A percentile compares a stretch with the other conserved stretches of the same genome.
phyloP scores from a whole-genome alignment of 805 yeast species.

The Danielozyma ontarioensis region DNA sequence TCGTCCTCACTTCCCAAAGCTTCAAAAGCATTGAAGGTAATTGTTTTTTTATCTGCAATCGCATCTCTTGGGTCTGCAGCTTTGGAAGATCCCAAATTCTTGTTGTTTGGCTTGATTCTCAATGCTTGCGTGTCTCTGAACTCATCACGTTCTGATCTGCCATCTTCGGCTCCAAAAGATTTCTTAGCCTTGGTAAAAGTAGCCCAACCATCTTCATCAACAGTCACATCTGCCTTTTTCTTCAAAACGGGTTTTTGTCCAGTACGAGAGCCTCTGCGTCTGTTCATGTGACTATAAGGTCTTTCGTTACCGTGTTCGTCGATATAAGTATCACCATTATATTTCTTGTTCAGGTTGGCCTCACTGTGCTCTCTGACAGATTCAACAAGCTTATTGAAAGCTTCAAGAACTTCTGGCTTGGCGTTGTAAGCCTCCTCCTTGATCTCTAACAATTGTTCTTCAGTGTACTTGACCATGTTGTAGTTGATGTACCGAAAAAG shows the following conservation, averaged over 20 bases:
- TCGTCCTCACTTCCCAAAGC: constrained; percentile 64
- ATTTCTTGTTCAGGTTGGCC: constrained; percentile 20
- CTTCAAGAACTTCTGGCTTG: constrained; percentile 57
- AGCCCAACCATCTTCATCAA: constrained; percentile 84
- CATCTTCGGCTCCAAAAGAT: constrained; percentile 47
- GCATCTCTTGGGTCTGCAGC: constrained; percentile 71
- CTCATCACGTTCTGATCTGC: constrained; percentile 40
- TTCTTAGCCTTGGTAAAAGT: constrained; percentile 48
- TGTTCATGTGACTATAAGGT: constrained; percentile 41
- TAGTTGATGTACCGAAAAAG: background rate
- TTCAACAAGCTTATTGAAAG: constrained; percentile 62
- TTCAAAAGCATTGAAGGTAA: constrained; percentile 74
- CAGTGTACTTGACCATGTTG: constrained; percentile 56
- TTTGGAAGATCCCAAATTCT: constrained; percentile 68
- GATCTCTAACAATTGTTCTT: constrained; percentile 59
- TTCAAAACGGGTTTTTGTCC: constrained; percentile 47
- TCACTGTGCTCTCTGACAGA: constrained; percentile 49
- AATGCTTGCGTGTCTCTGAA: constrained; percentile 43
- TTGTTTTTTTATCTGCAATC: constrained; percentile 60
- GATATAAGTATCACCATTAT: constrained; percentile 41
- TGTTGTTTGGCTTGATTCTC: constrained; percentile 65
- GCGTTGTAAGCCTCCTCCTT: constrained; percentile 56
- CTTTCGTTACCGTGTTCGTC: constrained; percentile 43
- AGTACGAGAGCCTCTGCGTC: constrained; percentile 61
- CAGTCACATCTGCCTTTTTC: constrained; percentile 45